Base-by-base conservation (phyloP, 371 early-diverging fungal genomes). In the Smittium culicis region DNA sequence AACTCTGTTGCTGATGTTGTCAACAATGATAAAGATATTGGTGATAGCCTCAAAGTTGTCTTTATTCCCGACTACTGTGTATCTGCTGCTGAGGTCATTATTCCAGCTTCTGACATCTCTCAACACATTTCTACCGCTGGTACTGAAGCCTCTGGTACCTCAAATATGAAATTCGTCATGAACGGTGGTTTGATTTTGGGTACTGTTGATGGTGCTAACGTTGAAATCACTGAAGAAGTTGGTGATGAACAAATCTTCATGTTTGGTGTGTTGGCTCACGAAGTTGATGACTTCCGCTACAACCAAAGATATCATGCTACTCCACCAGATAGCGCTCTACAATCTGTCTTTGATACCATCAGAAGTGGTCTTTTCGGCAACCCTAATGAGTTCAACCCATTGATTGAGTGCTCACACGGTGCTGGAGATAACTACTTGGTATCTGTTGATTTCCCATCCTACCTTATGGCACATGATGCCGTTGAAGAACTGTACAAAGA, bases 121-220 rank as follows among this genome's bases (percentile, higher is more conserved):
- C 94, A 90, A 78, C 89, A 88, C 73, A 90, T 88, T 69, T 88
- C 88, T 29, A 94, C 94, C 1, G 95, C 95, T 11, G 95, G 94
- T 65, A 94, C 94, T n/a, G 95, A 94, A 76, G 95, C 94, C n/a
- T 91, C 92, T 25, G 95, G 95, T 54, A 94, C 95, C 2, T 92
- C 92, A 57, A 94, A 94, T 84, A 94, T 94, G 94, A 94, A 94
- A 81, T 94, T 94, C 80, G 94, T 94, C 58, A 79, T 94, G 57
- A 94, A 94, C 75, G 94, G 94, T 64, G 94, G 94, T 66, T 74
- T 94, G 59, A 94, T 94, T 73, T 78, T 90, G 54, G 90, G 90
- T 71, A 90, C 90, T 0, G 81, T 90, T 57, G 90, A 90, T 70
- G 90, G 90, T 63, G 95, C 95, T 69, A 94, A 94, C 76, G 89